phyloP scores from a whole-genome alignment of 495 filamentous ascomycete species.

The Penicillium canescens region DNA sequence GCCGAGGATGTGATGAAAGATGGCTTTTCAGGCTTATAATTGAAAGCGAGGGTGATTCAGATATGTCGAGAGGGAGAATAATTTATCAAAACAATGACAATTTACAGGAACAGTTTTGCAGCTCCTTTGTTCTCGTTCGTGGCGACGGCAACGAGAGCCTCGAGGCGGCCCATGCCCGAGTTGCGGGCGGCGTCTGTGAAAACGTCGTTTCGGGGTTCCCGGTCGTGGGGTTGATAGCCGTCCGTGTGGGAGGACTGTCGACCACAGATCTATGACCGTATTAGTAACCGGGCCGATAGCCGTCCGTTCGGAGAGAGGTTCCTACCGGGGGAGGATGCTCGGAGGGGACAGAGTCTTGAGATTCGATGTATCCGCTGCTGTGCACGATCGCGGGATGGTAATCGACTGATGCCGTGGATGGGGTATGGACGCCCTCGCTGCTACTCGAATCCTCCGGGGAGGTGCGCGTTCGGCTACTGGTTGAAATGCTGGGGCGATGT shows the following conservation, averaged over 20 bases:
- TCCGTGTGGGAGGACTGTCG: conserved; percentile 36
- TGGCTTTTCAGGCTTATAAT: neutral
- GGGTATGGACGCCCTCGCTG: conserved; percentile 68
- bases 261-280: conserved; percentile 43
- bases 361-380: conserved; percentile 61
- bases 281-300: conserved; percentile 37
- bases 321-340: conserved; percentile 46
- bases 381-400: conserved; percentile 66
- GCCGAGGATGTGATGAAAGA: conserved; percentile 3
- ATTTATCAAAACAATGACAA: conserved; percentile 17
- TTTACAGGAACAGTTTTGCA: conserved; percentile 41
- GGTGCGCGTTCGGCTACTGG: conserved; percentile 46
- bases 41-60: neutral
- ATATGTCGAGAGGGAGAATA: neutral
- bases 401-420: conserved; percentile 60
- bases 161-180: conserved; percentile 67
- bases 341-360: conserved; percentile 45
- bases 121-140: conserved; percentile 74
- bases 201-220: conserved; percentile 32
- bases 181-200: conserved; percentile 31
- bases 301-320: conserved; percentile 31
- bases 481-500: conserved; percentile 27
- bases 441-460: conserved; percentile 74
- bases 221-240: conserved; percentile 34
- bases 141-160: conserved; percentile 86